Evolutionary conservation across 2,329 filamentous ascomycete genomes (phyloP).

Genomic region (Scorias spongiosa): DNA sequence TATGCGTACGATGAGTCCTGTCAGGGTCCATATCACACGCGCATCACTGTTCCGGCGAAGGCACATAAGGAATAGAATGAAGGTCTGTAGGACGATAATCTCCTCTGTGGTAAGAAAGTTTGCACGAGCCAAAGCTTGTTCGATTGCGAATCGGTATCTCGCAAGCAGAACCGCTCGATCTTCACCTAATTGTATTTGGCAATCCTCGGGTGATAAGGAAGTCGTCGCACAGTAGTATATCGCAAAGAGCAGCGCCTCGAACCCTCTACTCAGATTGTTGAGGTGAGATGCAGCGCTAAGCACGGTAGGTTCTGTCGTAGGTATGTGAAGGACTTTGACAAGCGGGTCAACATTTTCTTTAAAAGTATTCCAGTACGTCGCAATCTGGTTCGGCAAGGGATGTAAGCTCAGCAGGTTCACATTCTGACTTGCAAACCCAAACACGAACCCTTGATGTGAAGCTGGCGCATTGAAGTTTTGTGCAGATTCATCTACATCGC

Average conservation of each 20-base stretch:
- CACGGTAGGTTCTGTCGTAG: slow-evolving; percentile 47
- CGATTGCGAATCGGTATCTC: slow-evolving; percentile 46
- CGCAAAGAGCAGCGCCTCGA: slow-evolving; percentile 45
- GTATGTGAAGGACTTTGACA: slow-evolving; percentile 56
- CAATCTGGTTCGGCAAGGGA: slow-evolving; percentile 49
- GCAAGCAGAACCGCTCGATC: slow-evolving; percentile 34
- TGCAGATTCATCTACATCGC: slow-evolving; percentile 33
- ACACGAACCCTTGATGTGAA: slow-evolving; percentile 57
- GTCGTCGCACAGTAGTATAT: slow-evolving; percentile 47
- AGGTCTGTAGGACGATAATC: slow-evolving; percentile 45
- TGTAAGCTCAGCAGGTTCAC: slow-evolving; percentile 51
- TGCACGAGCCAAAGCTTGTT: slow-evolving; percentile 48
- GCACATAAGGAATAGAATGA: slow-evolving; percentile 45
- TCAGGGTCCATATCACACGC: slow-evolving; percentile 42
- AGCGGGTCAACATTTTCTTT: slow-evolving; percentile 61
- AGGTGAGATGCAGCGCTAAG: slow-evolving; percentile 45
- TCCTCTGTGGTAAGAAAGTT: slow-evolving; percentile 49
- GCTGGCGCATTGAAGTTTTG: slow-evolving; percentile 12
- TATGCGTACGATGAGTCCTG: slow-evolving; percentile 42
- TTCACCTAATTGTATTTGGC: slow-evolving; percentile 33
- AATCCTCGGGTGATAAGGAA: slow-evolving; percentile 34
- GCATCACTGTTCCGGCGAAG: slow-evolving; percentile 36
- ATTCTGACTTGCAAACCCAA: slow-evolving; percentile 57
- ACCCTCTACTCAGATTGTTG: slow-evolving; percentile 40
- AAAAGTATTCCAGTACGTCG: slow-evolving; percentile 54